These are phyloP conservation scores for Umbelopsis ramanniana DNA, from an alignment of 192 early-diverging fungal species.

Conservation along the genomic window DNA sequence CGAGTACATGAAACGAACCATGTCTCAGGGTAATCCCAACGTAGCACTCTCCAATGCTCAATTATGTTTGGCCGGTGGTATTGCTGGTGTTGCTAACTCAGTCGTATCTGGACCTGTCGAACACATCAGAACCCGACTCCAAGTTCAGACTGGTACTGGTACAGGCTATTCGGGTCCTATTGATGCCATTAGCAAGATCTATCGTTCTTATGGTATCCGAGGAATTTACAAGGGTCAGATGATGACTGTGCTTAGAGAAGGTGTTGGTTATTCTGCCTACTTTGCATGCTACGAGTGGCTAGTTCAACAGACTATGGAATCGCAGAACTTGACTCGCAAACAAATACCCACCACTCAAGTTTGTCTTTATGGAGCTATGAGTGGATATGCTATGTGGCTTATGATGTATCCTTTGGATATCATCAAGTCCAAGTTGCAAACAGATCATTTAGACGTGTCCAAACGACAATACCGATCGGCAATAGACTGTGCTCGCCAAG, in stretches of 20 bases:
- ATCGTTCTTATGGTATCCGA: slow-evolving; percentile 67
- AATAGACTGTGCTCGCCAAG: slow-evolving; percentile 83
- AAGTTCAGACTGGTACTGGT: slow-evolving; percentile 81
- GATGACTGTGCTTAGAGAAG: slow-evolving; percentile 86
- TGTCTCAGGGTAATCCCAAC: slow-evolving; percentile 57
- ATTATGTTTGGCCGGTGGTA: slow-evolving; percentile 86
- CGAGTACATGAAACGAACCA: slow-evolving; percentile 86
- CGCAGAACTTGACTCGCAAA: slow-evolving; percentile 59
- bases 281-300: slow-evolving; percentile 92
- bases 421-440: slow-evolving; percentile 95
- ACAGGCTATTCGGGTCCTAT: slow-evolving; percentile 72
- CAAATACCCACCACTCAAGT: slow-evolving; percentile 81
- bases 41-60: slow-evolving; percentile 73
- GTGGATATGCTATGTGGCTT: slow-evolving; percentile 80
- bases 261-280: slow-evolving; percentile 93
- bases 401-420: slow-evolving; percentile 91
- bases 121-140: slow-evolving; percentile 93
- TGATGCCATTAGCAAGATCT: slow-evolving; percentile 85
- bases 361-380: slow-evolving; percentile 79
- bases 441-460: slow-evolving; percentile 74
- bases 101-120: slow-evolving; percentile 92
- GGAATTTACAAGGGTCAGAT: slow-evolving; percentile 93
- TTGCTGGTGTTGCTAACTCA: slow-evolving; percentile 87
- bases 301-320: slow-evolving; percentile 75
- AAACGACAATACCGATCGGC: slow-evolving; percentile 73